Evolutionary conservation across 768 basidiomycete species (phyloP), one percentile per base, ranked within the genome.

Genomic region (Naganishia antarctica): DNA sequence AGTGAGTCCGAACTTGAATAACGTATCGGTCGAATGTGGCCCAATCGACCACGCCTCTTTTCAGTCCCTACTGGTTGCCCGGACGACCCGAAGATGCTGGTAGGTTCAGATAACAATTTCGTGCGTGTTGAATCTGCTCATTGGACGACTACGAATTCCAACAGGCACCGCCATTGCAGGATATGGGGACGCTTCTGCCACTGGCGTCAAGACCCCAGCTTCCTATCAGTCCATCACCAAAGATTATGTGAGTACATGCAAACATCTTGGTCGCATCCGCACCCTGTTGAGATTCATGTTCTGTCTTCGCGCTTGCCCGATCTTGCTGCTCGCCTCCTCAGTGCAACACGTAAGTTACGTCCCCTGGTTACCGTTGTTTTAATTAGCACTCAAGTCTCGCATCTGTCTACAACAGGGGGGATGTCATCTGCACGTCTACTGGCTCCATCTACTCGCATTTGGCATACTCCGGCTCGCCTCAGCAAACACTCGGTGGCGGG

Each of bases 391-490:
- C 6, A 12, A 7, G 5, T 44, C 11, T n/a, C 11, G 11, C 6
- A 9, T 21, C n/a, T 21, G 11, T n/a, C 9, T 40, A 15, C 13
- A n/a, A 18, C 29, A 37, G 45, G 28, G 44, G 44, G 11, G 60
- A 61, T 25, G 48, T 46, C 47, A 47, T 61, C 46, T 61, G 60
- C 60, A 61, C 60, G 8, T 61, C 60, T 3, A 61, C 45, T 21
- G 60, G 60, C 11, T 47, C 45, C 45, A 45, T 61, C 47, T 37
- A 31, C 32, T 15, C 60, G 5, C 60, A 61, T 23, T 34, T 61
- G 28, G 60, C 44, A 9, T 61, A 61, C 60, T 46, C 34, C 23
- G 45, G 45, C 4, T 61, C 60, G 18, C 45, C 60, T 26, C 60
- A 61, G 21, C 60, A 61, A 21, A 47, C 60, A 11, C 34, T 48